Percentiles rank a stretch among this genome's conserved stretches.
Evolutionary conservation across 2,329 filamentous ascomycete species (phyloP).

Genomic region (Penicillium verrucosum): DNA sequence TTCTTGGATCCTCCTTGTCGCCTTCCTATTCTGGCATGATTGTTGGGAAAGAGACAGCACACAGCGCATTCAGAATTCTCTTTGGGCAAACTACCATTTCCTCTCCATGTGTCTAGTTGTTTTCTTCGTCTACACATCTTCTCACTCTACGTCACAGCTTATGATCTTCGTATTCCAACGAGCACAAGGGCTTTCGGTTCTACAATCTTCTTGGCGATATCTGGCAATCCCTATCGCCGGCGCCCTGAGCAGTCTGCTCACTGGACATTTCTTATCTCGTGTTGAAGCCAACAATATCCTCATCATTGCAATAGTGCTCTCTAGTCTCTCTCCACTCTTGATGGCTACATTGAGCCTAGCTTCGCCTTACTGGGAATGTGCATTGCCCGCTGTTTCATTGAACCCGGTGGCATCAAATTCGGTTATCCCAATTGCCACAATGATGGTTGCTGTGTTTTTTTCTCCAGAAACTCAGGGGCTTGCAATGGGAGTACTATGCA

Average conservation of each 20-base stretch:
- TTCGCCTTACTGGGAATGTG: constrained; percentile 1
- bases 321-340: neutral
- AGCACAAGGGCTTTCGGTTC: neutral
- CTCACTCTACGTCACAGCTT: constrained; percentile 1
- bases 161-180: constrained; percentile 6
- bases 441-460: neutral
- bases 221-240: neutral
- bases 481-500: constrained; percentile 6
- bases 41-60: constrained; percentile 4
- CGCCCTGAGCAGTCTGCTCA: neutral
- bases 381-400: neutral
- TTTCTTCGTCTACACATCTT: constrained; percentile 2
- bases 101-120: neutral
- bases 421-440: neutral
- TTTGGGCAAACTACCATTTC: constrained; percentile 5
- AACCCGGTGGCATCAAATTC: neutral
- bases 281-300: neutral
- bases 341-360: neutral
- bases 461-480: neutral
- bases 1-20: constrained; percentile 1
- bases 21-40: constrained; percentile 7
- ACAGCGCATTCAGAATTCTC: neutral
- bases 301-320: neutral
- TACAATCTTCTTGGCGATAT: constrained; percentile 3
- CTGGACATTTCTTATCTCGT: neutral